Conservation (phyloP, 2,329 filamentous ascomycete genomes). For the Hypoxylon sp. region DNA sequence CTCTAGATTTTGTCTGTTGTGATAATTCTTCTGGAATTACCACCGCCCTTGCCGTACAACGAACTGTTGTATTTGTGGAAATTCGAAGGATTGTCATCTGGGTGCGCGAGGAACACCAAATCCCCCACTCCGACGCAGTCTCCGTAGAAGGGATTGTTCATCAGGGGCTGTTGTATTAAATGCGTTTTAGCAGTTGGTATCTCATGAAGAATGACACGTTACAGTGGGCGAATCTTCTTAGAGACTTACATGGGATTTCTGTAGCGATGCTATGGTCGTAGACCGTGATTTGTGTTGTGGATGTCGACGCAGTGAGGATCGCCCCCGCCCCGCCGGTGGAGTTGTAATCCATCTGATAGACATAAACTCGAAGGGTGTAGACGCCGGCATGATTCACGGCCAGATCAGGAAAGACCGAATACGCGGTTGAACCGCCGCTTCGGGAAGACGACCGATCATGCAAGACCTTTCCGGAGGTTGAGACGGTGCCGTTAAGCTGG, state of each 20-base stretch:
- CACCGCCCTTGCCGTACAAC: background rate
- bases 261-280: constrained; percentile 39
- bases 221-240: background rate
- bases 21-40: background rate
- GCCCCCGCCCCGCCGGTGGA: constrained; percentile 29
- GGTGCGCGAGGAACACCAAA: constrained; percentile 34
- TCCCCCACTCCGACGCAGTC: constrained; percentile 31
- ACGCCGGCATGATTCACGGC: constrained; percentile 38
- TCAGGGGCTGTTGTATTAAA: constrained; percentile 21
- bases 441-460: constrained; percentile 28
- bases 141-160: constrained; percentile 30
- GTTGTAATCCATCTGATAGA: constrained; percentile 42
- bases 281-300: constrained; percentile 35
- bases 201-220: too few species aligned
- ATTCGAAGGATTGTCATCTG: constrained; percentile 8
- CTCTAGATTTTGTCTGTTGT: background rate
- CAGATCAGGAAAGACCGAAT: constrained; percentile 44
- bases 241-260: constrained; percentile 42
- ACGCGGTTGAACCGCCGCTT: constrained; percentile 33
- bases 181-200: constrained; percentile 1
- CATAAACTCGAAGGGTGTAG: constrained; percentile 42
- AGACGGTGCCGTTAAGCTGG: constrained; percentile 41
- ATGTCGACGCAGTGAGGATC: constrained; percentile 31
- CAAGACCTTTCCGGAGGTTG: constrained; percentile 34
- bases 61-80: background rate